phyloP scores from a whole-genome alignment of 176 grass and related monocot species.

The Bonia amplexicaulis region DNA sequence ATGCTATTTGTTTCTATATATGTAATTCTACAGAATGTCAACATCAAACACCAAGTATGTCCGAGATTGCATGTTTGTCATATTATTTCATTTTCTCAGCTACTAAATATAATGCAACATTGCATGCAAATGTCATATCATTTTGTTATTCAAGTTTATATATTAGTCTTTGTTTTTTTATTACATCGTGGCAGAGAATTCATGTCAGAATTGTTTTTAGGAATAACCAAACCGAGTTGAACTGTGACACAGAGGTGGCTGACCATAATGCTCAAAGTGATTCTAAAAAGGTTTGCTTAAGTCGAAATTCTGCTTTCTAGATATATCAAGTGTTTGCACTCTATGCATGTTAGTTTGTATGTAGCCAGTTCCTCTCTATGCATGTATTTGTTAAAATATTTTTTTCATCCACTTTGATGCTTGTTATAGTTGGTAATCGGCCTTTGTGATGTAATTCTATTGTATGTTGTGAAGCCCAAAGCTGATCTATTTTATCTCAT shows the following conservation, averaged over 20 bases:
- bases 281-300: constrained; percentile 48
- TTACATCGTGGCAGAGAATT: neutral
- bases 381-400: neutral
- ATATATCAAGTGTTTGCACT: neutral
- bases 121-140: neutral
- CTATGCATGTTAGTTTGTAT: neutral
- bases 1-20: neutral
- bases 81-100: neutral
- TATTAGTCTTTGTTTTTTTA: neutral
- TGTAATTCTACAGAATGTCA: neutral
- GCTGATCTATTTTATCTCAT: neutral
- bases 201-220: constrained; percentile 42
- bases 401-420: neutral
- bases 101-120: neutral
- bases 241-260: constrained; percentile 16
- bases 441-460: neutral
- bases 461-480: neutral
- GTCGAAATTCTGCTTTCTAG: neutral
- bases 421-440: neutral
- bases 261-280: constrained; percentile 28
- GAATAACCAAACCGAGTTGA: constrained; percentile 41
- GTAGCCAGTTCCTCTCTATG: neutral
- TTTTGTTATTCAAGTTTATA: neutral
- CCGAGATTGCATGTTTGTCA: neutral
- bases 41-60: neutral